A percentile compares a stretch with the other conserved stretches of the same genome.
Conservation (phyloP, 257 asterid species). For the Apocynum venetum region DNA sequence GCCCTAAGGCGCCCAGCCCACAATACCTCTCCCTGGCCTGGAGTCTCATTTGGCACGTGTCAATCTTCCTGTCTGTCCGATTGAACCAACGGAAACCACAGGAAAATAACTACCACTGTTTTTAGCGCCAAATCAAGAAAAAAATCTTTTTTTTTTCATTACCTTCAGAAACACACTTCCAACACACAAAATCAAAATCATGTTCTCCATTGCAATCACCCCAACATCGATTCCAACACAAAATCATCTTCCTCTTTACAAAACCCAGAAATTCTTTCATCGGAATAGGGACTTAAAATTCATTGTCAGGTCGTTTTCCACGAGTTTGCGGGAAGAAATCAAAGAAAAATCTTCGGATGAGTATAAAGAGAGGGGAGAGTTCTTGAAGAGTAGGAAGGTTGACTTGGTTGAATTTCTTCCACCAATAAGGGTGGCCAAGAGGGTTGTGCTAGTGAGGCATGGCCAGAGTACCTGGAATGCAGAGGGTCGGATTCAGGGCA, state of each 20-base stretch:
- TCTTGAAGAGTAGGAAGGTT: constrained; percentile 7
- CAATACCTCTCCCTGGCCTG: no score
- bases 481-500: constrained; percentile 96
- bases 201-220: constrained; percentile 12
- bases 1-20: not conserved
- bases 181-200: not conserved
- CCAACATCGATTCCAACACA: constrained; percentile 5
- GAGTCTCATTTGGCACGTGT: not conserved
- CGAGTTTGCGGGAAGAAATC: constrained; percentile 11
- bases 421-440: constrained; percentile 59
- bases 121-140: constrained; percentile 29
- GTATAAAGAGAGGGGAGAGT: constrained; percentile 6
- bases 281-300: not conserved
- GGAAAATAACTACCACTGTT: constrained; percentile 8
- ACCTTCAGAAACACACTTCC: not conserved
- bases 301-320: constrained; percentile 13
- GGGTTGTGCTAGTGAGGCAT: constrained; percentile 89
- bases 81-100: constrained; percentile 22
- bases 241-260: constrained; percentile 5
- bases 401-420: constrained; percentile 47
- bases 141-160: no score
- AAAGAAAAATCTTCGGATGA: constrained; percentile 2
- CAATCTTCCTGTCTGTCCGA: not conserved
- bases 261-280: constrained; percentile 1
- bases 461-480: constrained; percentile 99